Conservation (phyloP, 257 asterid species). For the Salvia miltiorrhiza region DNA sequence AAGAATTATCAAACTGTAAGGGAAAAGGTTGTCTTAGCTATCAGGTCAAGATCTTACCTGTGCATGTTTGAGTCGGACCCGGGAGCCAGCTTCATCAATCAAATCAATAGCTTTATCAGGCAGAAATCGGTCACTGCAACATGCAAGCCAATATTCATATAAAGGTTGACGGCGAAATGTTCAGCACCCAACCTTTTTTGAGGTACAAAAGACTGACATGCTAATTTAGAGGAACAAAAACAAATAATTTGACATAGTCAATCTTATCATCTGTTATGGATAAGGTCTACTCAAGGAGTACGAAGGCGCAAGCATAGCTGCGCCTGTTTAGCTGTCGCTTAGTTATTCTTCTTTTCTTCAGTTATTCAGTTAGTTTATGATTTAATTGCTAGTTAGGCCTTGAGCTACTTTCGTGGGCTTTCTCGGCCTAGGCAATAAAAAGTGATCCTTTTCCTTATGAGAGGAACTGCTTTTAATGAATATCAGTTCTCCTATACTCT, state of each 20-base stretch:
- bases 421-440: too few relatives aligned
- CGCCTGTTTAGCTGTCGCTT: too few relatives aligned
- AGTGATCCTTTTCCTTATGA: too few relatives aligned
- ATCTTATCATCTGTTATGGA: not conserved
- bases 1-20: constrained; percentile 2
- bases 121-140: constrained; percentile 89
- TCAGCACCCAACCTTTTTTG: not conserved
- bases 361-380: too few relatives aligned
- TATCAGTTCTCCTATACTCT: too few relatives aligned
- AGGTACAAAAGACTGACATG: not conserved
- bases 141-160: not conserved
- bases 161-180: not conserved
- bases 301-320: too few relatives aligned
- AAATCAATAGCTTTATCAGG: constrained; percentile 98
- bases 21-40: not conserved
- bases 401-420: too few relatives aligned
- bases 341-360: too few relatives aligned
- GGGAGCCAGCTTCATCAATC: constrained; percentile 98
- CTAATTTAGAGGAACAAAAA: not conserved
- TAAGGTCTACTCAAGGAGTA: too few relatives aligned
- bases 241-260: not conserved
- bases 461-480: too few relatives aligned
- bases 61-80: constrained; percentile 96
- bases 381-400: too few relatives aligned
- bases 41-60: constrained; percentile 47